Evolutionary conservation across 768 basidiomycete genomes (phyloP).

Genomic region (Naganishia antarctica): DNA sequence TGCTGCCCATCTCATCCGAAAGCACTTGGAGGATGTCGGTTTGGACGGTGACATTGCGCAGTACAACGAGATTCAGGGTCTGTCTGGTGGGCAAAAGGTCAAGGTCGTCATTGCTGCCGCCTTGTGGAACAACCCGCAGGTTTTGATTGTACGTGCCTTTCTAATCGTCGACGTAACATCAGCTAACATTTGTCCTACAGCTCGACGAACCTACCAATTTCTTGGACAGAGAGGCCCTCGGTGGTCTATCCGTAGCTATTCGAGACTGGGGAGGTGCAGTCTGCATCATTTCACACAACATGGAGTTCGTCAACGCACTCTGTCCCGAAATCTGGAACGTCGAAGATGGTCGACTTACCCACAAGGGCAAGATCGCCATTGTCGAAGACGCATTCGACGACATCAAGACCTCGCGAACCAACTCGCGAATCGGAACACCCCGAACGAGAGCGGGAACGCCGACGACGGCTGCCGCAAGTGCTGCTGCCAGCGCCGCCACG

Average conservation of each 20-base stretch:
- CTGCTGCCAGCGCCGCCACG: constrained; percentile 54
- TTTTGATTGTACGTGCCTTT: constrained; percentile 32
- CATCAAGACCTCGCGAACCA: constrained; percentile 61
- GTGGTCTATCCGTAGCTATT: constrained; percentile 90
- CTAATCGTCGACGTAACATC: not conserved
- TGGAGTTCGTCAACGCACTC: constrained; percentile 48
- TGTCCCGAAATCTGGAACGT: constrained; percentile 92
- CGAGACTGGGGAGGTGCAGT: constrained; percentile 77
- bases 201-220: constrained; percentile 94
- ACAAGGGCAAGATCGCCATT: constrained; percentile 79
- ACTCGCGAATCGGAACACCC: constrained; percentile 65
- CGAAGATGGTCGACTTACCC: constrained; percentile 74
- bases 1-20: constrained; percentile 69
- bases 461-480: constrained; percentile 64
- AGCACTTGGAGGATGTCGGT: constrained; percentile 91
- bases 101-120: constrained; percentile 76
- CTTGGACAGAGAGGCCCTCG: constrained; percentile 90
- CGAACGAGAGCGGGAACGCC: constrained; percentile 53
- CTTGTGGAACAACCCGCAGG: constrained; percentile 92
- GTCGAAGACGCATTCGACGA: constrained; percentile 79
- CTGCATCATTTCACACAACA: constrained; percentile 87
- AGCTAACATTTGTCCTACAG: constrained; percentile 14
- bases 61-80: constrained; percentile 91
- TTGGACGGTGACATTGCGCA: constrained; percentile 96
- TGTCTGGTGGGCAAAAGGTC: constrained; percentile 97